A percentile compares a stretch with the other conserved stretches of the same genome.
Conservation (phyloP, 495 filamentous ascomycete genomes). For the Glarea lozoyensis region DNA sequence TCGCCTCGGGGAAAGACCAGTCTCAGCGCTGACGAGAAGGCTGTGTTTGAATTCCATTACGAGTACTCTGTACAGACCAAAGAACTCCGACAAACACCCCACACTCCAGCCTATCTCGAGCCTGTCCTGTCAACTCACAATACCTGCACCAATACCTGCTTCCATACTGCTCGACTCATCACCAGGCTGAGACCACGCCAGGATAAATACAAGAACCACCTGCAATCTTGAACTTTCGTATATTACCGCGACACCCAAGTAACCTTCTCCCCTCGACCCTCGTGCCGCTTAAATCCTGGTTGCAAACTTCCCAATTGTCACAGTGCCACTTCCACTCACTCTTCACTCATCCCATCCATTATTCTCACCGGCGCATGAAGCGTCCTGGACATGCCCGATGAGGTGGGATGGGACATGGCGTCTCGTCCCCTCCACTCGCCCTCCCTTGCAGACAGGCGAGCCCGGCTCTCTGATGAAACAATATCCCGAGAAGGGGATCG, state of each 20-base stretch:
- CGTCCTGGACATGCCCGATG: slow-evolving; percentile 4
- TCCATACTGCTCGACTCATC: no score
- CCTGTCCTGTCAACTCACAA: no score
- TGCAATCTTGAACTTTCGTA: background rate
- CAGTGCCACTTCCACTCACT: slow-evolving; percentile 1
- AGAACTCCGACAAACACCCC: no score
- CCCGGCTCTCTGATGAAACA: slow-evolving; percentile 20
- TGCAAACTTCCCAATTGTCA: no score
- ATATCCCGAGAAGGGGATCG: slow-evolving; percentile 14
- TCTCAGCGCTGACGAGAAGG: no score
- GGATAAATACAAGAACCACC: background rate
- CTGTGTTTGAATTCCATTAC: no score
- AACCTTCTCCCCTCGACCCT: background rate
- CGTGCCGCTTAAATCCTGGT: slow-evolving; percentile 4
- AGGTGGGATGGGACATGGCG: slow-evolving; percentile 5
- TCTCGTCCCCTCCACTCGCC: background rate
- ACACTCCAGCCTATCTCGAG: no score
- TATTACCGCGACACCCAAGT: background rate
- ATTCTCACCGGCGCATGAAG: slow-evolving; percentile 9
- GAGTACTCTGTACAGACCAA: no score
- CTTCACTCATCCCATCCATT: slow-evolving; percentile 8
- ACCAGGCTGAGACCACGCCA: no score
- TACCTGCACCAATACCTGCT: no score
- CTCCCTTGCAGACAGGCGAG: slow-evolving; percentile 8
- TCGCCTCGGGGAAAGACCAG: no score